A percentile compares a stretch with the other conserved stretches of the same genome.
phyloP scores from a whole-genome alignment of 345 rosid genomes.

The Viola odorata region DNA sequence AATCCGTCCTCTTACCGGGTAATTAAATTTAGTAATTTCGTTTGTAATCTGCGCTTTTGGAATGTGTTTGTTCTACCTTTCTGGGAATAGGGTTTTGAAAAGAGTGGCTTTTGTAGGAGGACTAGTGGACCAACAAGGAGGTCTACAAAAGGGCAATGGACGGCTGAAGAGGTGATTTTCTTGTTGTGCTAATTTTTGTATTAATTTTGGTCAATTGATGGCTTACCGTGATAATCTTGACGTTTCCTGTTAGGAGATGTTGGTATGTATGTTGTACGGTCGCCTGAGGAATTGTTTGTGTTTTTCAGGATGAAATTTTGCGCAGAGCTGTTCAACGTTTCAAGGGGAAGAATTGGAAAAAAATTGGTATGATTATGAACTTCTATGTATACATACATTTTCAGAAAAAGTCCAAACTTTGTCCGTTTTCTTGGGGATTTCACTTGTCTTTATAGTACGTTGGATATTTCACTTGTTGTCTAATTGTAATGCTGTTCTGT shows the following conservation, averaged over 20 bases:
- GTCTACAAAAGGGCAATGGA: constrained; percentile 98
- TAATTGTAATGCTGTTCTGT: constrained; percentile 28
- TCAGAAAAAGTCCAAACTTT: not conserved
- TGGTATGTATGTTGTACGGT: too few relatives aligned
- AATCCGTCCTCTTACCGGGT: constrained; percentile 70
- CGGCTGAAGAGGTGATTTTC: constrained; percentile 80
- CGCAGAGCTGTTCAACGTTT: constrained; percentile 86
- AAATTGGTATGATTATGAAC: constrained; percentile 54
- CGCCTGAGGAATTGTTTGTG: too few relatives aligned
- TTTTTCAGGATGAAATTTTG: constrained; percentile 81
- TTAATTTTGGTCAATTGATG: too few relatives aligned
- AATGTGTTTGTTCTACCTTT: not conserved
- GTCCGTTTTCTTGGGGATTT: not conserved
- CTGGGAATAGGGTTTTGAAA: not conserved
- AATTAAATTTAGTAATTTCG: constrained; percentile 12
- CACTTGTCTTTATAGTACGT: not conserved
- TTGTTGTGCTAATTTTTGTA: not conserved
- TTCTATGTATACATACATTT: not conserved
- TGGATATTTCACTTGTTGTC: constrained; percentile 4
- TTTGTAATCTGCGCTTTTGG: not conserved
- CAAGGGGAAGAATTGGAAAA: constrained; percentile 99
- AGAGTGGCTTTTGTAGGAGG: constrained; percentile 41
- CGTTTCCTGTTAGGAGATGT: too few relatives aligned
- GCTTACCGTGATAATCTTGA: too few relatives aligned
- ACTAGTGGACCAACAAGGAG: constrained; percentile 97